Evolutionary conservation across 2,329 filamentous ascomycete genomes (phyloP).

Genomic region (Calonectria hawksworthii): DNA sequence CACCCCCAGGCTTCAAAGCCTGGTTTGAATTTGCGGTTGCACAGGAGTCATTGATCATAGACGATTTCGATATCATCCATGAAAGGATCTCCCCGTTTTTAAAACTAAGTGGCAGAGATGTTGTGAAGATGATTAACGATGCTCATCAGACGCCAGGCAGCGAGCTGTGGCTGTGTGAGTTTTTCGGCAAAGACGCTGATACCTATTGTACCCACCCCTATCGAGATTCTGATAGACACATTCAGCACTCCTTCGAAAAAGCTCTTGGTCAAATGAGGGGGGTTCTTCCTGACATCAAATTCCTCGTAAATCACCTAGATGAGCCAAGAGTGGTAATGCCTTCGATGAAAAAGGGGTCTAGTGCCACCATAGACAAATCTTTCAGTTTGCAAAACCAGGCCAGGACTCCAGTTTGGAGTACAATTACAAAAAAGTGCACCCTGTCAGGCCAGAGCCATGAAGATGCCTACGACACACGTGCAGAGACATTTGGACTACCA

Average conservation of each 20-base stretch:
- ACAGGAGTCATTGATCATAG: conserved; percentile 61
- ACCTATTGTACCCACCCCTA: conserved; percentile 52
- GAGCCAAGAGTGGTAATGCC: conserved; percentile 60
- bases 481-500: conserved; percentile 47
- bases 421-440: conserved; percentile 49
- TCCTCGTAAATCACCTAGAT: conserved; percentile 63
- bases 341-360: not conserved
- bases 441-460: not conserved
- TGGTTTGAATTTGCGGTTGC: conserved; percentile 60
- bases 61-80: conserved; percentile 63
- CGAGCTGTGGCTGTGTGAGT: conserved; percentile 56
- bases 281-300: conserved; percentile 53
- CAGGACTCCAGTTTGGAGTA: conserved; percentile 47
- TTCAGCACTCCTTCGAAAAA: conserved; percentile 49
- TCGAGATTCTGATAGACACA: conserved; percentile 52
- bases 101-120: conserved; percentile 52
- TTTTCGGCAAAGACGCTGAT: conserved; percentile 40
- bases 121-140: conserved; percentile 46
- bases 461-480: not conserved
- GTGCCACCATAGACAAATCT: not conserved
- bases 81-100: conserved; percentile 57
- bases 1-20: conserved; percentile 60
- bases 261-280: conserved; percentile 44
- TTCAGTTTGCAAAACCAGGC: conserved; percentile 47
- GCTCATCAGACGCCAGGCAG: conserved; percentile 40